Evolutionary conservation across 2,329 filamentous ascomycete species (phyloP), one percentile per base, ranked within the genome.

Genomic region (Penicillium sp.): DNA sequence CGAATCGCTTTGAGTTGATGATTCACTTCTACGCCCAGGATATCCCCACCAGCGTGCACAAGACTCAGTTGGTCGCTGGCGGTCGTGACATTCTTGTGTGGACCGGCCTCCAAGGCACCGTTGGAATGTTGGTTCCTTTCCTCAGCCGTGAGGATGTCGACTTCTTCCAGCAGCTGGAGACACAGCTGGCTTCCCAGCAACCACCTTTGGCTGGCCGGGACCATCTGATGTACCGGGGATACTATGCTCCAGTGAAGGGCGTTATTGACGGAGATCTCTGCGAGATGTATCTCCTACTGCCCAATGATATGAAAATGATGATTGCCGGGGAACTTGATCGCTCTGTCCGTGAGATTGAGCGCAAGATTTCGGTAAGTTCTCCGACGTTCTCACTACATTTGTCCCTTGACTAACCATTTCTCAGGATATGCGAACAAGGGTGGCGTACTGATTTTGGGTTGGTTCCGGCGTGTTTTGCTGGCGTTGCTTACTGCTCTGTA

Each of bases 251-350:
- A 0, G 89, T 95, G 35, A 99, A 99, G 78, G 91, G 91, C 8
- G 84, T 95, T 25, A 95, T 99, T 62, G 93, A 99, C 71, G 93
- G 93, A 25, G 93, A 99, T 72, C 76, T 99, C 34, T 95, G 93
- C 63, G 93, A 99, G 77, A 82, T 90, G 59, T 99, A 89, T 72
- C 82, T 89, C 50, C 74, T 93, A 52, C 77, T 99, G 53, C 80
- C 87, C 22, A 87, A 85, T 59, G 92, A 96, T 63, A 91, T 89
- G 77, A 95, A 96, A 78, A 84, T 89, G 72, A 90, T 91, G 82
- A 95, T 99, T 75, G 92, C 92, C 2, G 90, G 81, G 42, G 92
- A 97, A 71, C 72, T 97, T 59, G 93, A 97, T 71, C 84, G 93
- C 50, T 92, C 88, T 35, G 84, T 96, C 47, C 77, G 89, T 61